Evolutionary conservation across 805 yeast species (phyloP).

Genomic region (Metschnikowia shivogae): DNA sequence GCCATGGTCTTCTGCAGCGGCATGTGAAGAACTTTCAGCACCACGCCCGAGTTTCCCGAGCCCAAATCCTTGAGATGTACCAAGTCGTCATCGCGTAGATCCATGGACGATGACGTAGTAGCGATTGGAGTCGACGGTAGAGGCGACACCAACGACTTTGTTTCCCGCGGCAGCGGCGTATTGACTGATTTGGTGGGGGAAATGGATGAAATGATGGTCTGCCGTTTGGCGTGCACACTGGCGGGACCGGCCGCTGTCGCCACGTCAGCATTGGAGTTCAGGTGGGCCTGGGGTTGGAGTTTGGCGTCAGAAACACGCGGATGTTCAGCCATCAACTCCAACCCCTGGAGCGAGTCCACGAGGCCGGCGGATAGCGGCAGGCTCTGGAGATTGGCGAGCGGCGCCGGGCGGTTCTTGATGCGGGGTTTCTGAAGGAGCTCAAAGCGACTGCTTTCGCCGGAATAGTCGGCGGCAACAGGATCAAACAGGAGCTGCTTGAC

Average conservation of each 20-base stretch:
- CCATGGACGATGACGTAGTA: constrained; percentile 28
- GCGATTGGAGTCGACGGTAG: constrained; percentile 28
- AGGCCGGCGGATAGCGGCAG: constrained; percentile 2
- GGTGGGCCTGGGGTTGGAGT: too few relatives aligned
- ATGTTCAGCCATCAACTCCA: constrained; percentile 6
- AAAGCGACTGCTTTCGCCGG: constrained; percentile 8
- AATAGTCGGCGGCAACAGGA: constrained; percentile 5
- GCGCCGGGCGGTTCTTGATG: constrained; percentile 28
- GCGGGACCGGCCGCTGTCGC: constrained; percentile 3
- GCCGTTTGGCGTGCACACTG: constrained; percentile 24
- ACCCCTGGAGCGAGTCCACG: constrained; percentile 5
- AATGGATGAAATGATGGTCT: constrained; percentile 40
- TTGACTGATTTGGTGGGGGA: constrained; percentile 31
- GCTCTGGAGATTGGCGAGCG: constrained; percentile 22
- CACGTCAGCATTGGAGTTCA: not conserved
- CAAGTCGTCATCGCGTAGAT: constrained; percentile 53
- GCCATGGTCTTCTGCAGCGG: constrained; percentile 91
- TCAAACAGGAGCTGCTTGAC: constrained; percentile 30
- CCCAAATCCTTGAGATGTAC: constrained; percentile 77
- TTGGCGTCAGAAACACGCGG: too few relatives aligned
- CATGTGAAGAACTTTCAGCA: constrained; percentile 78
- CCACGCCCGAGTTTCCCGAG: constrained; percentile 92
- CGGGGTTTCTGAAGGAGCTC: constrained; percentile 17
- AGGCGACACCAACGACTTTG: constrained; percentile 4
- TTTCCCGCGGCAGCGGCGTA: constrained; percentile 8